phyloP scores from a whole-genome alignment of 2,329 filamentous ascomycete species.

The Trichoderma atroviride region DNA sequence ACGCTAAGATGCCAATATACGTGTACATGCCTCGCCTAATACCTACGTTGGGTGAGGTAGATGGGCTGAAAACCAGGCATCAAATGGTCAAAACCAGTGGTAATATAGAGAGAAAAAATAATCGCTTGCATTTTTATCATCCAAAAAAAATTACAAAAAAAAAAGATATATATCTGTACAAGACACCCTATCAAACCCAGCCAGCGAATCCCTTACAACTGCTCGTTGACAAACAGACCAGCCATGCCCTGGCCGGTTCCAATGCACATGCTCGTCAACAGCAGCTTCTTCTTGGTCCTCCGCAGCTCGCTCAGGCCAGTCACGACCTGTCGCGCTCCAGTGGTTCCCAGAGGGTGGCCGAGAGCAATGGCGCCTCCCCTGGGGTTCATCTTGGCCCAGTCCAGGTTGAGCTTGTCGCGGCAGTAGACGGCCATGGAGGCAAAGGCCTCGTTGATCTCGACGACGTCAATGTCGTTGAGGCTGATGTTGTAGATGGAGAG shows the following conservation, averaged over 20 bases:
- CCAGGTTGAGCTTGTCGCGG: conserved; percentile 69
- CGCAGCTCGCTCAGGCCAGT: conserved; percentile 86
- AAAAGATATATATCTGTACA: conserved; percentile 8
- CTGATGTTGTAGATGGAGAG: conserved; percentile 76
- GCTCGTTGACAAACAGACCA: conserved; percentile 54
- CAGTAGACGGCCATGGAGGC: conserved; percentile 98
- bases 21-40: background rate
- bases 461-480: conserved; percentile 81
- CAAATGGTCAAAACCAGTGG: background rate
- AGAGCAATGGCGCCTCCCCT: conserved; percentile 81
- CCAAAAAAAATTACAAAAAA: conserved; percentile 7
- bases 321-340: conserved; percentile 79
- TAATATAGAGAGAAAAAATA: background rate
- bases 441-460: conserved; percentile 97
- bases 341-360: conserved; percentile 79
- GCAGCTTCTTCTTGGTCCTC: conserved; percentile 83
- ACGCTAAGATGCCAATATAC: background rate
- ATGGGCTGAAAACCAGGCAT: background rate
- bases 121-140: conserved; percentile 18
- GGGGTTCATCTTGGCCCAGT: conserved; percentile 77
- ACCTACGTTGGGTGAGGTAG: background rate
- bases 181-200: background rate
- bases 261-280: conserved; percentile 90
- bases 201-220: conserved; percentile 16
- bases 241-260: conserved; percentile 72